These are phyloP conservation scores for Lepiota brunneoincarnata DNA, from an alignment of 768 basidiomycete genomes.

Conservation along the genomic window DNA sequence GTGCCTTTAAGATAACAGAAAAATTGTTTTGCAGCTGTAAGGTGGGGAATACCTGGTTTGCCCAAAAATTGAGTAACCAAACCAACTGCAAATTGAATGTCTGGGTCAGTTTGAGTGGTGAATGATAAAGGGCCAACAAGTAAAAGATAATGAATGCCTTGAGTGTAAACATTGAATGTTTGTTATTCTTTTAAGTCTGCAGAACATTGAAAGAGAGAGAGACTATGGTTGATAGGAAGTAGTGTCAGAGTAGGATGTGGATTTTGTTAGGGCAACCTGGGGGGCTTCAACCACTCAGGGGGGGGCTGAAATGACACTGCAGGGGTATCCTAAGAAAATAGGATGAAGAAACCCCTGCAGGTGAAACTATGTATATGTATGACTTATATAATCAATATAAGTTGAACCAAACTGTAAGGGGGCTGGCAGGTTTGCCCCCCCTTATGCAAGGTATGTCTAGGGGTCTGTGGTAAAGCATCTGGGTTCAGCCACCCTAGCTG, in stretches of 20 bases:
- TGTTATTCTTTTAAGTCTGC: neutral
- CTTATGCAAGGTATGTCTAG: too few species aligned
- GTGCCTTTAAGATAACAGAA: conserved; percentile 19
- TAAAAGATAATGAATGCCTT: conserved; percentile 3
- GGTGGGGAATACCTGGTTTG: conserved; percentile 13
- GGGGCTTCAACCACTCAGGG: too few species aligned
- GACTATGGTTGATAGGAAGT: neutral
- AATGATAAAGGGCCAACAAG: conserved; percentile 6
- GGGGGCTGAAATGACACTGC: too few species aligned
- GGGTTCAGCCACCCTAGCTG: too few species aligned
- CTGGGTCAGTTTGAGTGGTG: conserved; percentile 5
- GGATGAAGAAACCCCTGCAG: too few species aligned
- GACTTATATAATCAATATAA: too few species aligned
- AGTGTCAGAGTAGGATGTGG: conserved; percentile 21
- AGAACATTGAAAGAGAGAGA: neutral
- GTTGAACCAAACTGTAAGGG: too few species aligned
- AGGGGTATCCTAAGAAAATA: too few species aligned
- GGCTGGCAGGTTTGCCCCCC: too few species aligned
- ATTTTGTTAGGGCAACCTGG: too few species aligned
- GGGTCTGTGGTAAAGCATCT: too few species aligned
- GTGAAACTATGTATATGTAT: too few species aligned
- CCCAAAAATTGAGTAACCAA: conserved; percentile 13
- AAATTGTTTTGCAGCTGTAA: conserved; percentile 12
- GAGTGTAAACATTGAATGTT: neutral
- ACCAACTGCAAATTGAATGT: conserved; percentile 1